A percentile compares a stretch with the other conserved stretches of the same genome.
Evolutionary conservation across 352 stramenopile species (phyloP).

Genomic region (Aphanomyces astaci): DNA sequence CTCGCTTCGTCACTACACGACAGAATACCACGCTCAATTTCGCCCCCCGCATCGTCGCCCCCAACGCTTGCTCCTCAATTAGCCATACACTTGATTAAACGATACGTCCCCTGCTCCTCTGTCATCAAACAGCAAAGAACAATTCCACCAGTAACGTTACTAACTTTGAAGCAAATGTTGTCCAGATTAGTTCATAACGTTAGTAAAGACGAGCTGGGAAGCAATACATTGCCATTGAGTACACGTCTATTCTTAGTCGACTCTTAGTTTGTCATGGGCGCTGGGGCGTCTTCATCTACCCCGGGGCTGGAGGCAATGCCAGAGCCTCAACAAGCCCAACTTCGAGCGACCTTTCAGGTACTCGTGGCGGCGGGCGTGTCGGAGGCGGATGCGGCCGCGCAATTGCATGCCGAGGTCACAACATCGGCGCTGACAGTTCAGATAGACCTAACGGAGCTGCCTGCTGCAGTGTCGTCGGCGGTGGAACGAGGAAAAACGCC

Average conservation of each 20-base stretch:
- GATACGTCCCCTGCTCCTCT: neutral
- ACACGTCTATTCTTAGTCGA: too few relatives aligned
- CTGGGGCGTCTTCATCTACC: neutral
- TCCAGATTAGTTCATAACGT: too few relatives aligned
- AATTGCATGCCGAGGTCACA: neutral
- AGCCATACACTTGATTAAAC: neutral
- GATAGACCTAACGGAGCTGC: neutral
- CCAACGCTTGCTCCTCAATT: neutral
- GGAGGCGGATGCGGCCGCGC: neutral
- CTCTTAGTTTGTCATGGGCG: too few relatives aligned
- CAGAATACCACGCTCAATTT: slow-evolving; percentile 3
- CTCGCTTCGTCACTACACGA: neutral
- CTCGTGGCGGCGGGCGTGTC: neutral
- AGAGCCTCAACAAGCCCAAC: neutral
- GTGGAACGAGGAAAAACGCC: slow-evolving; percentile 1
- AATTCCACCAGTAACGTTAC: too few relatives aligned
- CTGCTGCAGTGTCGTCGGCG: neutral
- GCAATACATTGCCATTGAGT: too few relatives aligned
- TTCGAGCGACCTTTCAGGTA: neutral
- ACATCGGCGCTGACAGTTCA: neutral
- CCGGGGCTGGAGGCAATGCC: neutral
- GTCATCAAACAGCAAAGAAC: too few relatives aligned
- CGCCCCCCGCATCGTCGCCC: neutral
- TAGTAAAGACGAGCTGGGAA: too few relatives aligned
- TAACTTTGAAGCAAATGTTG: too few relatives aligned